phyloP scores from a whole-genome alignment of 164 flowering plant species.

The Piper longum region DNA sequence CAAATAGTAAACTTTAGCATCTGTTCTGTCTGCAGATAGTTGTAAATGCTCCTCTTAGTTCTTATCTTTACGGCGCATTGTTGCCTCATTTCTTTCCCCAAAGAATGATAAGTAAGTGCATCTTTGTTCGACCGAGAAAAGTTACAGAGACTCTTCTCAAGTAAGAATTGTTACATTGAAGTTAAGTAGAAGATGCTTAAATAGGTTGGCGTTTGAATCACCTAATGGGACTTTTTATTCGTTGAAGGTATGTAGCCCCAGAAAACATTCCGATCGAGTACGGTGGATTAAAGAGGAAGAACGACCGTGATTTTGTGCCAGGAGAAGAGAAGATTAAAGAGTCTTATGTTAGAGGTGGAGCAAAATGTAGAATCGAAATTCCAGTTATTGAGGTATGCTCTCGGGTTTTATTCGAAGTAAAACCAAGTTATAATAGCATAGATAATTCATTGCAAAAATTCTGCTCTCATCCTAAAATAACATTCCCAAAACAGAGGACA shows the following conservation, averaged over 20 bases:
- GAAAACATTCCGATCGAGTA: conserved; percentile 55
- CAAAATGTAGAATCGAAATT: conserved; percentile 25
- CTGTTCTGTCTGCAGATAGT: conserved; percentile 30
- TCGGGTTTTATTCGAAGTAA: too few relatives aligned
- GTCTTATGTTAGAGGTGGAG: conserved; percentile 19
- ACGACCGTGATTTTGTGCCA: conserved; percentile 40
- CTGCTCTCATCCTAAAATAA: too few relatives aligned
- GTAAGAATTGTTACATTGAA: conserved; percentile 20
- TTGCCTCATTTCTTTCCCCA: conserved; percentile 20
- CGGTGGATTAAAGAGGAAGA: conserved; percentile 59
- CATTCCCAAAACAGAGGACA: too few relatives aligned
- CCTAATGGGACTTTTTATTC: not conserved
- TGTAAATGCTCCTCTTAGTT: conserved; percentile 67
- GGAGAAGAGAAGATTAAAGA: conserved; percentile 21
- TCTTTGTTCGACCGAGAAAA: conserved; percentile 46
- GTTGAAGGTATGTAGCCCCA: conserved; percentile 36
- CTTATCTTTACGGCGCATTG: conserved; percentile 27
- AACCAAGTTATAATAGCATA: too few relatives aligned
- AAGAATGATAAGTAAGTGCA: conserved; percentile 29
- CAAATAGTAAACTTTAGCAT: too few relatives aligned
- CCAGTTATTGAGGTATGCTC: conserved; percentile 39
- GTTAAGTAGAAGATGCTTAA: not conserved
- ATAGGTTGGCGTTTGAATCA: not conserved
- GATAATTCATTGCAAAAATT: too few relatives aligned
- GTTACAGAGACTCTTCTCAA: conserved; percentile 65